phyloP scores from a whole-genome alignment of 2,329 filamentous ascomycete species.

The Clarireedia homoeocarpa region DNA sequence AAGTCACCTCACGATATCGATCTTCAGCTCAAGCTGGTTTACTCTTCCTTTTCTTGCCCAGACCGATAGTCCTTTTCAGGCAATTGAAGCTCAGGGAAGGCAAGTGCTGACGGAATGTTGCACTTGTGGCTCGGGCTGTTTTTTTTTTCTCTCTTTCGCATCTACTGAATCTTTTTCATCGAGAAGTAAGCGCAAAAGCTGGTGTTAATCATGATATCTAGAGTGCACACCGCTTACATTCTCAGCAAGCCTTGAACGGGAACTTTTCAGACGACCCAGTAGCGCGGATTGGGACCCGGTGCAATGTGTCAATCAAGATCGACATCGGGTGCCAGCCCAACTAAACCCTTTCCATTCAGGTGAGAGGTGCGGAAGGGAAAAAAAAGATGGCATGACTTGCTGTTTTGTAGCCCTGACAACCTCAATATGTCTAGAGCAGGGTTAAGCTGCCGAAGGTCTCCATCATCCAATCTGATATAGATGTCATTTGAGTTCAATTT shows the following conservation, averaged over 20 bases:
- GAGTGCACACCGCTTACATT: slow-evolving; percentile 1
- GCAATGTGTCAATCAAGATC: slow-evolving; percentile 20
- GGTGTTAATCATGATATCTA: background rate
- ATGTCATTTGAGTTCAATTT: background rate
- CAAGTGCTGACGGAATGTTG: background rate
- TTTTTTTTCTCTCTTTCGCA: background rate
- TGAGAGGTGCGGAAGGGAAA: background rate
- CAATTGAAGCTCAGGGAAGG: background rate
- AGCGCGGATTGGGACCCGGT: slow-evolving; percentile 14
- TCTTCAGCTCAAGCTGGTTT: background rate
- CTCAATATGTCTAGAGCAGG: background rate
- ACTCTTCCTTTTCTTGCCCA: background rate
- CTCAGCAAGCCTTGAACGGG: background rate
- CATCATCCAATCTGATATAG: background rate
- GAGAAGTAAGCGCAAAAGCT: background rate
- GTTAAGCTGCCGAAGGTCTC: background rate
- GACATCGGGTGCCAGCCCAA: slow-evolving; percentile 12
- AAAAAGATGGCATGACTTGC: slow-evolving; percentile 1
- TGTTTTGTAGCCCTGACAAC: slow-evolving; percentile 5
- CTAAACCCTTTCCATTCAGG: slow-evolving; percentile 16
- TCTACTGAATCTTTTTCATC: background rate
- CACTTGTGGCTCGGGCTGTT: background rate
- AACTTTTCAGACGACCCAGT: slow-evolving; percentile 13
- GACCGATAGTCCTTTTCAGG: background rate
- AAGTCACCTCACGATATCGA: no score